A percentile compares a stretch with the other conserved stretches of the same genome.
Evolutionary conservation across 2,329 filamentous ascomycete genomes (phyloP).

Genomic region (Alternaria rosae): DNA sequence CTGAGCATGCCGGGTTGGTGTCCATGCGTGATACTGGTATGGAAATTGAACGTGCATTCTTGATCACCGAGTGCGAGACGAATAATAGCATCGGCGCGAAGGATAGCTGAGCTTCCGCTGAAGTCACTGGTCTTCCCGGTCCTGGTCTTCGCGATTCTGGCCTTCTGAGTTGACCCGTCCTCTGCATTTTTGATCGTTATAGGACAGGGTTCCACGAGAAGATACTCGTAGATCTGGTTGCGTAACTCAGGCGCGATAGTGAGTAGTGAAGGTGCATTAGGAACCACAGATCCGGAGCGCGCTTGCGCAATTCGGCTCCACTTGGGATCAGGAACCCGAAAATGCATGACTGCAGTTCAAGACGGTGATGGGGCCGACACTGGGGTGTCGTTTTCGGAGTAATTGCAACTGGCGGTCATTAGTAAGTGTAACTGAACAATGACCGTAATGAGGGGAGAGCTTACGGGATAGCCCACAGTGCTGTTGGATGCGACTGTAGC

Average conservation of each 20-base stretch:
- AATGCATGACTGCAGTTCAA: not conserved
- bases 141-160: no score
- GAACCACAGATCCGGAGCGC: not conserved
- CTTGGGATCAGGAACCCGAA: not conserved
- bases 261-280: not conserved
- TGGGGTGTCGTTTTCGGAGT: not conserved
- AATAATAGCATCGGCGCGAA: fast-evolving
- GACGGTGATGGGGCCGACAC: not conserved
- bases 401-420: not conserved
- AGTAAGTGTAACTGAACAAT: not conserved
- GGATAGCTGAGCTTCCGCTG: not conserved
- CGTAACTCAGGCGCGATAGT: not conserved
- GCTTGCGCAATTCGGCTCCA: not conserved
- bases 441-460: not conserved
- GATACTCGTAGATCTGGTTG: not conserved
- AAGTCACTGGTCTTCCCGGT: not conserved
- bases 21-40: not conserved
- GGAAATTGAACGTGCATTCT: not conserved
- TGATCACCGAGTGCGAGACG: not conserved
- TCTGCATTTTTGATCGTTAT: no score
- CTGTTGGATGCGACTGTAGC: not conserved
- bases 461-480: not conserved
- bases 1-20: not conserved
- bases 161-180: no score
- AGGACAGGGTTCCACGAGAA: not conserved